phyloP scores from a whole-genome alignment of 805 yeast species.

The Myxozyma nipponensis region DNA sequence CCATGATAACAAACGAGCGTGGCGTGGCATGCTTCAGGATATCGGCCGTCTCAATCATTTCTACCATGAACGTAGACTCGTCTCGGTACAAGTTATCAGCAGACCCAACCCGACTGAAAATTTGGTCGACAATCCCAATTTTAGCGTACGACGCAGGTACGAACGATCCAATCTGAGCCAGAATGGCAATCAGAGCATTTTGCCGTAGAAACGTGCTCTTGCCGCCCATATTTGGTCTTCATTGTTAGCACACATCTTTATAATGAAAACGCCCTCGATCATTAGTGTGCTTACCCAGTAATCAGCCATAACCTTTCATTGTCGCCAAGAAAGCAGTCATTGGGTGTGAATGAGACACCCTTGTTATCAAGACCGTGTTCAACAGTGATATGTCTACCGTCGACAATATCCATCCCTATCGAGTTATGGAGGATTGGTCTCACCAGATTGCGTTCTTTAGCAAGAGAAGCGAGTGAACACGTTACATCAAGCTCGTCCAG shows the following conservation, averaged over 20 bases:
- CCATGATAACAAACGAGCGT: slow-evolving; percentile 70
- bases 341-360: slow-evolving; percentile 49
- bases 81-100: slow-evolving; percentile 72
- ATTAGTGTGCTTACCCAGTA: slow-evolving; percentile 15
- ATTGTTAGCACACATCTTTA: background rate
- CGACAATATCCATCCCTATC: slow-evolving; percentile 38
- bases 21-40: slow-evolving; percentile 64
- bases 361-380: slow-evolving; percentile 60
- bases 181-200: slow-evolving; percentile 61
- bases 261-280: background rate
- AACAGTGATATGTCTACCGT: slow-evolving; percentile 84
- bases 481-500: slow-evolving; percentile 70
- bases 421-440: slow-evolving; percentile 60
- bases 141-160: slow-evolving; percentile 63
- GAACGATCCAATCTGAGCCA: slow-evolving; percentile 72
- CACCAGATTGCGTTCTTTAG: slow-evolving; percentile 62
- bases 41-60: slow-evolving; percentile 77
- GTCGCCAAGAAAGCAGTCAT: slow-evolving; percentile 39
- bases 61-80: slow-evolving; percentile 89
- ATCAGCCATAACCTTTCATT: slow-evolving; percentile 25
- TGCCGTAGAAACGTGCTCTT: slow-evolving; percentile 73
- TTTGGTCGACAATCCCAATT: slow-evolving; percentile 70
- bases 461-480: slow-evolving; percentile 65
- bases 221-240: slow-evolving; percentile 59
- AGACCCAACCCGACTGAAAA: slow-evolving; percentile 70